Conservation (phyloP, 805 yeast species). For the Starmera quercuum region DNA sequence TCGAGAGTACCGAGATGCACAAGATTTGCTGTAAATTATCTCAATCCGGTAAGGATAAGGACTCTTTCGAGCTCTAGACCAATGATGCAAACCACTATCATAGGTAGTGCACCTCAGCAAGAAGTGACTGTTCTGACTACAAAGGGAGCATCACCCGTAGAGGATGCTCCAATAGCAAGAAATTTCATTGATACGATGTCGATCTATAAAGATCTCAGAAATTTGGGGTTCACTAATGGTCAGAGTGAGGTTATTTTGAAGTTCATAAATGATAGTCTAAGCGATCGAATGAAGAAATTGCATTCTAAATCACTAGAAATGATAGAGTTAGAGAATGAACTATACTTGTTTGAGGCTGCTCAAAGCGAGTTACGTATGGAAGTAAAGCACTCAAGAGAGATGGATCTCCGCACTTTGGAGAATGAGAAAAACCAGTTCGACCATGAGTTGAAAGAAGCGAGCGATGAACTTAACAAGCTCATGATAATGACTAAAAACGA, state of each 20-base stretch:
- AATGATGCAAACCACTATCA: no score
- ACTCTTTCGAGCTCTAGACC: no score
- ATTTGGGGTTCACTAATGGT: constrained; percentile 49
- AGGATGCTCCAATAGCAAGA: no score
- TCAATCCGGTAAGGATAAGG: no score
- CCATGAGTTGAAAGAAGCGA: constrained; percentile 61
- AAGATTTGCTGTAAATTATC: no score
- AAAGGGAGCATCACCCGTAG: no score
- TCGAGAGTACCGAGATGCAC: no score
- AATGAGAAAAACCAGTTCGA: constrained; percentile 62
- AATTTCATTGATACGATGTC: constrained; percentile 52
- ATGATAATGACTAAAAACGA: constrained; percentile 61
- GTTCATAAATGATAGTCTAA: constrained; percentile 27
- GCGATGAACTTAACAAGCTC: constrained; percentile 67
- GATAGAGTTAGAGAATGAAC: constrained; percentile 79
- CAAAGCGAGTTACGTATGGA: constrained; percentile 81
- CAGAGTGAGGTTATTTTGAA: constrained; percentile 57
- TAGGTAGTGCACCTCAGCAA: no score
- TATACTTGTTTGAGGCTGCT: constrained; percentile 86
- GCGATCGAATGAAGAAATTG: constrained; percentile 22
- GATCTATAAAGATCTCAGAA: constrained; percentile 43
- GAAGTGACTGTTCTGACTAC: no score
- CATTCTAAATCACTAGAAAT: constrained; percentile 28
- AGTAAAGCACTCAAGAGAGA: constrained; percentile 62
- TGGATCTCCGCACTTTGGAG: constrained; percentile 58